Conservation (phyloP, 2,329 filamentous ascomycete genomes). For the Fusarium tjaetaba region DNA sequence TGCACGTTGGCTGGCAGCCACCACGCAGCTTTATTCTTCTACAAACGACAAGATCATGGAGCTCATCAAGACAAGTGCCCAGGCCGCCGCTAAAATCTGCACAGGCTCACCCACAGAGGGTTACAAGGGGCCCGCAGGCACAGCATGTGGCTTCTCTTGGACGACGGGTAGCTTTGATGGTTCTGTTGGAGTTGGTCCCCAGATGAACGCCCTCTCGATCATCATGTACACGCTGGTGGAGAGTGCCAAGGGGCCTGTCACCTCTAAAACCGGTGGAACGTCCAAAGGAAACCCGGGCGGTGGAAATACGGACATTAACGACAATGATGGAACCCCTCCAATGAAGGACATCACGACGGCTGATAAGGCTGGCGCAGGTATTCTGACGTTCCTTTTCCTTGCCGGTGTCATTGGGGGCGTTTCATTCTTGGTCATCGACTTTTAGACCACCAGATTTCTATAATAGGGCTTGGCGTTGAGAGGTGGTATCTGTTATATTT, state of each 20-base stretch:
- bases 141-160: slow-evolving; percentile 76
- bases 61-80: slow-evolving; percentile 61
- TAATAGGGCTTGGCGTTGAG: neutral
- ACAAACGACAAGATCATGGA: slow-evolving; percentile 60
- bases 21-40: slow-evolving; percentile 64
- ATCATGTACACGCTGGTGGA: slow-evolving; percentile 69
- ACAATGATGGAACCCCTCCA: slow-evolving; percentile 39
- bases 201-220: slow-evolving; percentile 74
- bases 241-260: slow-evolving; percentile 57
- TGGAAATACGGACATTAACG: slow-evolving; percentile 49
- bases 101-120: slow-evolving; percentile 53
- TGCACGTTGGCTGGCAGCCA: slow-evolving; percentile 70
- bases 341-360: slow-evolving; percentile 53
- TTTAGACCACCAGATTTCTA: neutral
- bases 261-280: slow-evolving; percentile 67
- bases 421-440: slow-evolving; percentile 46
- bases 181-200: slow-evolving; percentile 70
- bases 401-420: slow-evolving; percentile 61
- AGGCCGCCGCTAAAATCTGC: slow-evolving; percentile 63
- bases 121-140: slow-evolving; percentile 64
- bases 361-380: slow-evolving; percentile 66
- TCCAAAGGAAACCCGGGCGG: slow-evolving; percentile 62
- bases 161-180: slow-evolving; percentile 66
- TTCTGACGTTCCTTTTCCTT: slow-evolving; percentile 62
- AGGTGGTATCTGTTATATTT: neutral